Evolutionary conservation across 148 eudicot genomes (phyloP).

Genomic region (Chenopodium album): DNA sequence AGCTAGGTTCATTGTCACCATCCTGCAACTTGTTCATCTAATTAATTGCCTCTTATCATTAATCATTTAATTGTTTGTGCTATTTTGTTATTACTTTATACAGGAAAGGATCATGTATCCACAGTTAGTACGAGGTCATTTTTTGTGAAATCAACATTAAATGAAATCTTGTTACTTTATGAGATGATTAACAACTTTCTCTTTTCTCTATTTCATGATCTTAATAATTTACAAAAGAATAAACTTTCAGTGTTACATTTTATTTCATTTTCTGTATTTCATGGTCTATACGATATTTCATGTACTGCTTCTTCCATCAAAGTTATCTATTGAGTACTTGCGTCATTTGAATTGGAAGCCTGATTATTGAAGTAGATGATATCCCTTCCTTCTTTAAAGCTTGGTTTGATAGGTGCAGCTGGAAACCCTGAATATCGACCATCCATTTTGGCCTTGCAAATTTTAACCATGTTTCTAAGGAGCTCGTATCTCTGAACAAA

Average conservation of each 20-base stretch:
- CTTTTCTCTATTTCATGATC: not conserved
- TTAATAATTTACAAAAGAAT: not conserved
- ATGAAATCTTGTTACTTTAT: not conserved
- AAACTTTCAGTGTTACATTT: not conserved
- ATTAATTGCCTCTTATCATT: not conserved
- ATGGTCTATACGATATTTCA: too few relatives aligned
- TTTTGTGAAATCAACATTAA: too few relatives aligned
- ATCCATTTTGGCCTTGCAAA: constrained; percentile 36
- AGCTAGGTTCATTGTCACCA: not conserved
- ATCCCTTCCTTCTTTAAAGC: constrained; percentile 30
- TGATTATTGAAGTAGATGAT: constrained; percentile 33
- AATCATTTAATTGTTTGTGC: not conserved
- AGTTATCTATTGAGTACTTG: too few relatives aligned
- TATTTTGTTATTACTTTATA: not conserved
- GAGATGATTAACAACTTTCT: not conserved
- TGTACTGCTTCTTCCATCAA: too few relatives aligned
- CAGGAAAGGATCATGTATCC: not conserved
- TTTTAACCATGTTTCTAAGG: constrained; percentile 26
- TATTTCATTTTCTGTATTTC: too few relatives aligned
- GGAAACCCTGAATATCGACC: constrained; percentile 39
- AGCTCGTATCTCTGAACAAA: constrained; percentile 34
- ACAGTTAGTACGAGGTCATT: not conserved
- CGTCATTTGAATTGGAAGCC: not conserved
- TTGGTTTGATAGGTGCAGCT: constrained; percentile 28
- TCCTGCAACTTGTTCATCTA: not conserved